phyloP scores from a whole-genome alignment of 2,329 filamentous ascomycete genomes.

The Fusarium pseudograminearum region DNA sequence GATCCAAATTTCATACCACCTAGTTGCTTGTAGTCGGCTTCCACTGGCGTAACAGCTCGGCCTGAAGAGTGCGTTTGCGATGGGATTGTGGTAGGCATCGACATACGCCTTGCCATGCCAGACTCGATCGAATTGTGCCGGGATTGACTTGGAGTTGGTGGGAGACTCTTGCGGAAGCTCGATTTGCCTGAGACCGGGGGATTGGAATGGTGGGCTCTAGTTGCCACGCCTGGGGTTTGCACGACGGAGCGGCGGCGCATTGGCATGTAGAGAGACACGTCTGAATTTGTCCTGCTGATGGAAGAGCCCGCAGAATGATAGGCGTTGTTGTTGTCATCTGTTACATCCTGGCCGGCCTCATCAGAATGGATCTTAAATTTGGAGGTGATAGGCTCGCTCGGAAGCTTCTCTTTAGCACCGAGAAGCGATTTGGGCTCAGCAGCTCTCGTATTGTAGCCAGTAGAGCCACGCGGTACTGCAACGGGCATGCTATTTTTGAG shows the following conservation, averaged over 20 bases:
- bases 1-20: conserved; percentile 73
- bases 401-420: conserved; percentile 28
- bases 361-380: conserved; percentile 29
- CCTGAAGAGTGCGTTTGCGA: conserved; percentile 35
- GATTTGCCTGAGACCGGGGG: conserved; percentile 46
- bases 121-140: conserved; percentile 57
- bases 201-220: conserved; percentile 51
- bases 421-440: conserved; percentile 34
- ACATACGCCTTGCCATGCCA: conserved; percentile 50
- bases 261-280: conserved; percentile 61
- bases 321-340: conserved; percentile 39
- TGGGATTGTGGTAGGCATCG: conserved; percentile 49
- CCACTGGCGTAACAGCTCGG: conserved; percentile 58
- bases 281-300: conserved; percentile 56
- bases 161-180: conserved; percentile 55
- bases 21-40: conserved; percentile 69
- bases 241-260: conserved; percentile 62
- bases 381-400: conserved; percentile 29
- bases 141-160: conserved; percentile 54
- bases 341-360: conserved; percentile 37
- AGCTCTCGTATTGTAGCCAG: conserved; percentile 37
- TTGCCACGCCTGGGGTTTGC: conserved; percentile 64
- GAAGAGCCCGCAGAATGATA: conserved; percentile 35
- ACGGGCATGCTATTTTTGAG: conserved; percentile 35
- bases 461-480: conserved; percentile 26